Base-by-base conservation (phyloP, 2,329 filamentous ascomycete species). In the Venturia carpophila region DNA sequence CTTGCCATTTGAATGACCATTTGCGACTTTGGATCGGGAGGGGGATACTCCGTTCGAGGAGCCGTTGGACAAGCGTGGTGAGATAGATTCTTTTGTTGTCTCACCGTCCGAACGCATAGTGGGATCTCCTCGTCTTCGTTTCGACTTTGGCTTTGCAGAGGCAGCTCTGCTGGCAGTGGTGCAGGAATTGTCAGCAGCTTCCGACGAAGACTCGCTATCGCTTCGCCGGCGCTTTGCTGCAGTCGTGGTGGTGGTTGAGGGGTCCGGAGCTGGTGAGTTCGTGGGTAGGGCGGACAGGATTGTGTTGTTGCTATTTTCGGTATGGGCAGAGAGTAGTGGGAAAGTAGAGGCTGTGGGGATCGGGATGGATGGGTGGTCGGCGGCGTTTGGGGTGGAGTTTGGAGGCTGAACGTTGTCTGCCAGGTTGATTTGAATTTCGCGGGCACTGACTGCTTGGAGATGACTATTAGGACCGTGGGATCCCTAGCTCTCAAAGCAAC, bases 401-500 rank as follows among this genome's bases (percentile, higher is more conserved):
- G 82, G 80, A 84, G 82, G 79, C 82, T 82, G 79, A 75, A 73
- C 80, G 80, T 85, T 83, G 84, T 88, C 83, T 83, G 87, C 88
- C 88, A 90, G 87, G 83, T 86, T 58, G 52, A 58, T 37, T n/a
- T 58, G 52, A 58, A 17, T 58, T n/a, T 58, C 27, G 52, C 52
- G 30, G 24, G 52, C 60, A 61, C 39, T 42, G 60, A 37, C 27
- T 42, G 60, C 37, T 42, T 61, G 60, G 58, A 61, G 42, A 61
- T 15, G 42, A 42, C 56, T 60, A 42, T 60, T 5, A 42, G 39
- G 60, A 45, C 21, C 60, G n/a, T 13, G 34, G 37, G 60, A 42
- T 61, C 39, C 60, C 52, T 58, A 58, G 52, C 52, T 52, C 39
- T 45, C 60, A 61, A 61, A 61, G 60, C 60, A 61, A 61, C 60